phyloP scores from a whole-genome alignment of 78 protist species.

The Acrasis kona region DNA sequence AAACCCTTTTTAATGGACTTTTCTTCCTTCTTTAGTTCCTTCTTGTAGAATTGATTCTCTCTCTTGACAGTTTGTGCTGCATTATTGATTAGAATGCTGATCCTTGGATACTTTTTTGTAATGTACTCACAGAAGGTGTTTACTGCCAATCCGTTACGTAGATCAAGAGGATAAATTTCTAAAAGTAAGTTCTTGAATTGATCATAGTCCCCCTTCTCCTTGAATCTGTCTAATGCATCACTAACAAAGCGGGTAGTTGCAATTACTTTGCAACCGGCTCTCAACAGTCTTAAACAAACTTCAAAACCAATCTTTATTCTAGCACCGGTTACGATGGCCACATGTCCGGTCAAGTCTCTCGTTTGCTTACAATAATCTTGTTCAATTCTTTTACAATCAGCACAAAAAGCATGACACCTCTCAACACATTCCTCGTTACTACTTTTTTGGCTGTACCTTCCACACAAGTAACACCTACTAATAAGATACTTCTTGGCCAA shows the following conservation, averaged over 20 bases:
- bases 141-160: constrained; percentile 16
- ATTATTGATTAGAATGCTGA: constrained; percentile 36
- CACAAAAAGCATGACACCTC: neutral
- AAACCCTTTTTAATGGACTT: neutral
- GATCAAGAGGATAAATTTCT: constrained; percentile 27
- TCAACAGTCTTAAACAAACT: constrained; percentile 28
- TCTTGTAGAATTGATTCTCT: constrained; percentile 23
- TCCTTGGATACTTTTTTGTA: neutral
- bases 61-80: constrained; percentile 44
- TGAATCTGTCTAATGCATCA: constrained; percentile 31
- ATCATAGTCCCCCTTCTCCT: constrained; percentile 14
- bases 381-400: neutral
- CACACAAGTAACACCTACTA: neutral
- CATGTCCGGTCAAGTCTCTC: constrained; percentile 4
- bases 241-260: constrained; percentile 52
- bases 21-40: neutral
- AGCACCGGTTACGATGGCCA: constrained; percentile 45
- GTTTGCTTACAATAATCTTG: neutral
- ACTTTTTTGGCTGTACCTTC: neutral
- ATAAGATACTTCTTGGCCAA: neutral
- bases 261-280: constrained; percentile 29
- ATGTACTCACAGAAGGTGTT: constrained; percentile 7
- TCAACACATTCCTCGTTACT: neutral
- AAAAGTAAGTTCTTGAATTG: constrained; percentile 12
- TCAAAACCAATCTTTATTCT: constrained; percentile 53